Evolutionary conservation across 768 basidiomycete species (phyloP).

Genomic region (Lentinus brumalis): DNA sequence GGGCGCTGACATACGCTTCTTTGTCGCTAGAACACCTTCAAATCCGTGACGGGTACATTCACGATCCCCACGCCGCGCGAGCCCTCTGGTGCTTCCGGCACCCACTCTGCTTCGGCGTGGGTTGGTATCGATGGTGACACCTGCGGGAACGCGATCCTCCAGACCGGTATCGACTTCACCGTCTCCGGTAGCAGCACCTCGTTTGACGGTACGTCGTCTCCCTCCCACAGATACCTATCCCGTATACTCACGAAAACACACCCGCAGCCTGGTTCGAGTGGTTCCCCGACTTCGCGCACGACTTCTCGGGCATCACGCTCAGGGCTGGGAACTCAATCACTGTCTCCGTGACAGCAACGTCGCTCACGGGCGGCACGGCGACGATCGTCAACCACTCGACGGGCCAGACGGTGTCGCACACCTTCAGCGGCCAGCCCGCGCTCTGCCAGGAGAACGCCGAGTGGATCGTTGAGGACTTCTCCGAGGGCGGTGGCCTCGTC

Average conservation of each 20-base stretch:
- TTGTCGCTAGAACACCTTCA: conserved; percentile 32
- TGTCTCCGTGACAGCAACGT: conserved; percentile 32
- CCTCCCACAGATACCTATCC: not conserved
- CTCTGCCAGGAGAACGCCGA: conserved; percentile 40
- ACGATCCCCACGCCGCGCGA: conserved; percentile 34
- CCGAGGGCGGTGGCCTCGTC: conserved; percentile 29
- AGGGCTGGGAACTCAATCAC: conserved; percentile 32
- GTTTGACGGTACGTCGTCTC: conserved; percentile 32
- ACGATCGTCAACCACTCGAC: conserved; percentile 31
- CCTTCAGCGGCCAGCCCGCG: conserved; percentile 31
- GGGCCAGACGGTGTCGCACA: conserved; percentile 32
- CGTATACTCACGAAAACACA: not conserved
- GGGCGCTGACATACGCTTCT: too few relatives aligned
- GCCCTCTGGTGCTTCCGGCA: conserved; percentile 26
- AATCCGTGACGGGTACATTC: conserved; percentile 38
- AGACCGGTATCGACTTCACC: conserved; percentile 40
- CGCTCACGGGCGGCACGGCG: conserved; percentile 30
- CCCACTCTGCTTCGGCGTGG: conserved; percentile 37
- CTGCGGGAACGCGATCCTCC: conserved; percentile 38
- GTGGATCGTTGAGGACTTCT: conserved; percentile 42
- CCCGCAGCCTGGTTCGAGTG: conserved; percentile 36
- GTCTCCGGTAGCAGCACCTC: conserved; percentile 24
- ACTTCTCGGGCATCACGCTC: conserved; percentile 36
- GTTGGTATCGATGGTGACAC: conserved; percentile 42
- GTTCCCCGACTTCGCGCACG: conserved; percentile 36